phyloP scores from a whole-genome alignment of 345 rosid genomes.

The Carallia brachiata region DNA sequence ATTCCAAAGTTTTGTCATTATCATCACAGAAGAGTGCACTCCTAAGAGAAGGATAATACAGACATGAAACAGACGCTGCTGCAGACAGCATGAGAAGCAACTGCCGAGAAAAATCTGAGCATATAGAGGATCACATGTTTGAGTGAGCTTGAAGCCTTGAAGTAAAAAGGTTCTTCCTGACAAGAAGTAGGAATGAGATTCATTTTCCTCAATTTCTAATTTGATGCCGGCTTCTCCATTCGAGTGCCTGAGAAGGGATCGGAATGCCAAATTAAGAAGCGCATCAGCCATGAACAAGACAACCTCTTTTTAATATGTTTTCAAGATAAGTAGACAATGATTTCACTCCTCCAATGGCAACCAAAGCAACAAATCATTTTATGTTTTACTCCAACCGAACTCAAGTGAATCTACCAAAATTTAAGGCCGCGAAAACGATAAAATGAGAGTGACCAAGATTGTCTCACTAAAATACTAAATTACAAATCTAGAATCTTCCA shows the following conservation, averaged over 20 bases:
- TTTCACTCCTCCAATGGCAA: neutral
- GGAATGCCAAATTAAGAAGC: neutral
- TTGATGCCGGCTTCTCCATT: neutral
- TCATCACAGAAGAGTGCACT: slow-evolving; percentile 6
- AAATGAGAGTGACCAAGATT: no score
- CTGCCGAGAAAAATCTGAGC: neutral
- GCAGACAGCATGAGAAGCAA: neutral
- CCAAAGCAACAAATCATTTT: no score
- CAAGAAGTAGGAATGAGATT: neutral
- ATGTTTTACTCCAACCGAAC: no score
- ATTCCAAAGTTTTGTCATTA: neutral
- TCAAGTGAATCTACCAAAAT: no score
- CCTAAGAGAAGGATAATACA: neutral
- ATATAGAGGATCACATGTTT: neutral
- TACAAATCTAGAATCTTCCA: no score
- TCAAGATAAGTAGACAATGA: neutral
- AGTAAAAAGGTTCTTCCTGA: neutral
- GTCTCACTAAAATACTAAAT: no score
- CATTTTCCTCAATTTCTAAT: neutral
- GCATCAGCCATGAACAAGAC: neutral
- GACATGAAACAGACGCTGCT: neutral
- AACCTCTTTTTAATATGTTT: neutral
- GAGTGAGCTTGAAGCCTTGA: neutral
- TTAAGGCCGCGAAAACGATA: no score
- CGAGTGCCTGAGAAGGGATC: slow-evolving; percentile 1